phyloP scores from a whole-genome alignment of 2,329 filamentous ascomycete genomes.

The Fusarium setosum region DNA sequence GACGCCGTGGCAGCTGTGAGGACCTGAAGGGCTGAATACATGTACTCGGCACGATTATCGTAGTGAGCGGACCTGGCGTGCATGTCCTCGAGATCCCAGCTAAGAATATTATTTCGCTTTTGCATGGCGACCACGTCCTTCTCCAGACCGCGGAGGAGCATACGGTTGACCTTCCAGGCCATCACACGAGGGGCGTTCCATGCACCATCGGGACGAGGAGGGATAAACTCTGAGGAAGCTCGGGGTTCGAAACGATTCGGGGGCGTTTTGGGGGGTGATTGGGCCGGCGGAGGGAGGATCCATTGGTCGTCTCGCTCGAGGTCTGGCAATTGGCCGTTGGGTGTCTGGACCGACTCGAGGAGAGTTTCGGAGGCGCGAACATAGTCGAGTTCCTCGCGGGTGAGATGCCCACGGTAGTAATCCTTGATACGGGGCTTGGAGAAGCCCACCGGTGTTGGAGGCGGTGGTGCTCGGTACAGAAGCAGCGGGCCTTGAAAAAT shows the following conservation, averaged over 20 bases:
- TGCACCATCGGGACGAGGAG: conserved; percentile 48
- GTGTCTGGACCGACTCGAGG: conserved; percentile 48
- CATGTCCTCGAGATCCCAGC: conserved; percentile 61
- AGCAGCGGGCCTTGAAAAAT: conserved; percentile 60
- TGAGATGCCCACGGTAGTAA: conserved; percentile 62
- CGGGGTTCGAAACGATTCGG: conserved; percentile 11
- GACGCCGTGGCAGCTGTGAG: conserved; percentile 72
- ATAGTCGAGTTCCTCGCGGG: conserved; percentile 55
- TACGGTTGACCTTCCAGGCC: conserved; percentile 53
- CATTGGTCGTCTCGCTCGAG: conserved; percentile 47
- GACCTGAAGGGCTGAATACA: conserved; percentile 70
- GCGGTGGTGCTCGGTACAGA: conserved; percentile 51
- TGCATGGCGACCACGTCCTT: conserved; percentile 61
- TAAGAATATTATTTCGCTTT: conserved; percentile 59
- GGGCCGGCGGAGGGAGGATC: conserved; percentile 47
- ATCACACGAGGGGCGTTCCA: conserved; percentile 57
- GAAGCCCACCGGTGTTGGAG: conserved; percentile 51
- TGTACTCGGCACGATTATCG: conserved; percentile 71
- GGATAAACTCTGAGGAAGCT: conserved; percentile 40
- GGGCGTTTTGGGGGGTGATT: conserved; percentile 27
- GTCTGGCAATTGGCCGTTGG: conserved; percentile 33
- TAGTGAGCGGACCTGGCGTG: conserved; percentile 69
- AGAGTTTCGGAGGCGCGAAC: conserved; percentile 49
- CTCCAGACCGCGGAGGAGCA: conserved; percentile 59
- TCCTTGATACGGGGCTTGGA: conserved; percentile 57